Evolutionary conservation across 1,284 basidiomycete species (phyloP), one percentile per base, ranked within the genome.

Genomic region (Somion occarium): DNA sequence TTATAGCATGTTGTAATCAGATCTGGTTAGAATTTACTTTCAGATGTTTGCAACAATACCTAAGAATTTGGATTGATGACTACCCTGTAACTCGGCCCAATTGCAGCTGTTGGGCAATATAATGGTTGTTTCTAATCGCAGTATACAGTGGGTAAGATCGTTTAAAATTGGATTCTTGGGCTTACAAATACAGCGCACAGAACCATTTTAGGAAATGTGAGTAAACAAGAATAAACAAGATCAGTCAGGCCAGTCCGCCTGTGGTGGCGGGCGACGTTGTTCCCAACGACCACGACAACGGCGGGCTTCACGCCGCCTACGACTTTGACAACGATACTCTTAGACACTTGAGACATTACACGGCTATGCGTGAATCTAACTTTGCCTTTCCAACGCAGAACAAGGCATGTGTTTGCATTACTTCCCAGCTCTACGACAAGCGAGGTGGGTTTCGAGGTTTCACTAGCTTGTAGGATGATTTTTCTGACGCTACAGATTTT

Each of bases 311-410:
- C 62, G 38, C 48, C 54, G 48, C 53, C 57, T 27, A 49, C 54
- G 24, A 44, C 45, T 49, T 51, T 61, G 39, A 56, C 52, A 24
- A 46, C 5, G 38, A 12, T 43, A 41, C 47, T 52, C 49, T 39
- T 48, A 45, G 53, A 47, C 51, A 54, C 56, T 24, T 30, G 49
- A 42, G 30, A 44, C 22, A 50, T 27, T 22, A 22, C 46, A 22
- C 23, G 24, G 23, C 13, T 22, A 98, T 99, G 96, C 83, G 96
- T 63, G 95, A 99, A 70, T 91, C 91, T 64, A 98, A 97, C 79
- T 95, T 96, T 73, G 88, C 89, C 51, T 96, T 96, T 72, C 93
- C 95, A 24, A 82, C 86, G 43, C 93, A 96, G 75, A 97, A 97
- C 75, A 83, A 93, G 74, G 96, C 96, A 13, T 93, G 90, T 66